These are phyloP conservation scores for Pinus albicaulis DNA, from an alignment of 75 land plant species.

Conservation along the genomic window DNA sequence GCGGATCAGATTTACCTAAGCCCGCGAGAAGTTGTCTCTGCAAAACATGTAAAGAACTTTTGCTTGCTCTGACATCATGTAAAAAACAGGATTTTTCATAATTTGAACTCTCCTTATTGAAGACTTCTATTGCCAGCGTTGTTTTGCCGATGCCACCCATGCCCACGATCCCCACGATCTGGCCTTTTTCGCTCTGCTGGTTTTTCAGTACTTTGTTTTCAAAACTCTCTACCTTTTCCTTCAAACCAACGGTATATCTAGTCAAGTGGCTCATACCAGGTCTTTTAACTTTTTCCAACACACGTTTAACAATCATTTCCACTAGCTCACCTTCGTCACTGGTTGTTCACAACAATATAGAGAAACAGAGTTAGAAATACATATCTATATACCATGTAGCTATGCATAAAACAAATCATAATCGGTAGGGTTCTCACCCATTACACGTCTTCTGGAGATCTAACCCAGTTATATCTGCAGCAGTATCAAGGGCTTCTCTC, in stretches of 20 bases:
- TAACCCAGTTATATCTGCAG: no score
- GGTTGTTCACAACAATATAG: not conserved
- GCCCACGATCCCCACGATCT: conserved; percentile 1
- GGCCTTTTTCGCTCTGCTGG: not conserved
- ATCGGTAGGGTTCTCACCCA: no score
- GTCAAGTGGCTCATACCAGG: not conserved
- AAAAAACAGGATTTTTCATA: not conserved
- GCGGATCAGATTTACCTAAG: not conserved
- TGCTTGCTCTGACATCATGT: not conserved
- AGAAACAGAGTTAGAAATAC: not conserved
- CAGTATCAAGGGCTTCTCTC: no score
- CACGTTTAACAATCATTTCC: not conserved
- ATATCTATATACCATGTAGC: no score
- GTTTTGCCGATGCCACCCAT: not conserved
- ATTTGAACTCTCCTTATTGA: not conserved
- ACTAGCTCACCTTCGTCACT: not conserved
- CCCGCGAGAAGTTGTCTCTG: not conserved
- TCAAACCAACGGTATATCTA: not conserved
- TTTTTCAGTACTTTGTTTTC: not conserved
- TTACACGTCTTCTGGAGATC: no score
- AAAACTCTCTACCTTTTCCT: not conserved
- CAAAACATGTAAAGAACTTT: not conserved
- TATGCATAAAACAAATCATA: no score
- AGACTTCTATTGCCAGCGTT: not conserved
- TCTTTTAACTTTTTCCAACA: not conserved